A percentile compares a stretch with the other conserved stretches of the same genome.
Evolutionary conservation across 495 filamentous ascomycete genomes (phyloP).

Genomic region (Penicillium roqueforti): DNA sequence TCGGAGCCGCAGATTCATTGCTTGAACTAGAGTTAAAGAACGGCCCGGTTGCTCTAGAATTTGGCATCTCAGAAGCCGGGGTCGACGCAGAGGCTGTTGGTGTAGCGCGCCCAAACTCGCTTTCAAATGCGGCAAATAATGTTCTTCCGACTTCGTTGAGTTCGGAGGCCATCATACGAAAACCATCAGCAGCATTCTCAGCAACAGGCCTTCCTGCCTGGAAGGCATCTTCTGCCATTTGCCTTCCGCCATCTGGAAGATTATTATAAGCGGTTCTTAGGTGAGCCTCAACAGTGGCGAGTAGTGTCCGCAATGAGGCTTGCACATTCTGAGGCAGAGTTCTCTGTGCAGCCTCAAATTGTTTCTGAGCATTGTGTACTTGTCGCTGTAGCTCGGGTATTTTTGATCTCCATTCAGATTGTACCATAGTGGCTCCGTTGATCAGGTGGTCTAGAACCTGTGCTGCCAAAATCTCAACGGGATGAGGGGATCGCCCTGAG

Average conservation of each 20-base stretch:
- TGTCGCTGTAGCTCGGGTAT: constrained; percentile 41
- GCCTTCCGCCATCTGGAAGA: constrained; percentile 36
- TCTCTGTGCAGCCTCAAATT: constrained; percentile 37
- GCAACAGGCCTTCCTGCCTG: constrained; percentile 39
- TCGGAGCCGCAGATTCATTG: neutral
- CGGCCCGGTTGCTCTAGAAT: neutral
- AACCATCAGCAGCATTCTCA: constrained; percentile 37
- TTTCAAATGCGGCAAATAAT: constrained; percentile 39
- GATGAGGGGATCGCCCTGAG: constrained; percentile 20
- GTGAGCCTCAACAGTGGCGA: constrained; percentile 41
- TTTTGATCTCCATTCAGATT: constrained; percentile 35
- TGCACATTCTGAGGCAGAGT: constrained; percentile 41
- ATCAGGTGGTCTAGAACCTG: constrained; percentile 33
- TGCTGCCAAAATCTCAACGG: constrained; percentile 27
- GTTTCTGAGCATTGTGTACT: constrained; percentile 36
- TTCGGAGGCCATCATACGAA: constrained; percentile 43
- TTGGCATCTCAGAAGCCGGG: constrained; percentile 5
- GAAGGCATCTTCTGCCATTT: constrained; percentile 34
- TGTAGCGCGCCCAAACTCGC: constrained; percentile 29
- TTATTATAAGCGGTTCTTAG: constrained; percentile 41
- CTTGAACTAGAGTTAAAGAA: neutral
- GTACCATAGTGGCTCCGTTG: constrained; percentile 33
- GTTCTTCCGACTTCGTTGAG: constrained; percentile 44
- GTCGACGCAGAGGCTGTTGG: neutral
- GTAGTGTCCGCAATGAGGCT: constrained; percentile 35